Conservation (phyloP, 2,329 filamentous ascomycete species). For the Colletotrichum sp. region DNA sequence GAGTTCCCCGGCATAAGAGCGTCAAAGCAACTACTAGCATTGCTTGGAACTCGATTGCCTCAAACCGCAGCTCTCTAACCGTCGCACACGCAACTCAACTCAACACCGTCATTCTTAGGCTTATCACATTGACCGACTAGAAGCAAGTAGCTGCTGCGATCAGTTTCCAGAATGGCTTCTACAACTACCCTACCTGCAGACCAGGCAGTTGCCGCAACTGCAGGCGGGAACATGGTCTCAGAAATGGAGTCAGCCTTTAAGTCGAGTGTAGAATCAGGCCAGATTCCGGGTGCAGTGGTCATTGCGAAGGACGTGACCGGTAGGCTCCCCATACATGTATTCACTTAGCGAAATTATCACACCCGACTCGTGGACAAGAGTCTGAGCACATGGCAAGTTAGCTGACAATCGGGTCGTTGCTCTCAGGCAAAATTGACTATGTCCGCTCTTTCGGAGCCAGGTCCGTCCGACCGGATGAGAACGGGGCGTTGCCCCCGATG, state of each 20-base stretch:
- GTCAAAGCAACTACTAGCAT: neutral
- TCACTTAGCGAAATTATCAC: neutral
- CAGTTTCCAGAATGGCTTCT: neutral
- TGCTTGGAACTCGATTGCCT: neutral
- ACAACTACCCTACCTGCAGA: neutral
- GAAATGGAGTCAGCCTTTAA: neutral
- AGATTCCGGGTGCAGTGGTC: neutral
- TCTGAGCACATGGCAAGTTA: neutral
- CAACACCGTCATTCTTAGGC: neutral
- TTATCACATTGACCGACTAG: neutral
- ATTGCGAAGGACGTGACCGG: neutral
- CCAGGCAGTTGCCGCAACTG: neutral
- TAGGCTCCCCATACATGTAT: neutral
- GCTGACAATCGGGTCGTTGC: neutral
- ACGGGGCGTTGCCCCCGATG: conserved; percentile 34
- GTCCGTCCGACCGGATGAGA: neutral
- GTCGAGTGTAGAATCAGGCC: neutral
- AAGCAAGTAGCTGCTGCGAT: neutral
- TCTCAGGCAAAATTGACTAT: conserved; percentile 7
- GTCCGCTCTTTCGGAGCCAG: neutral
- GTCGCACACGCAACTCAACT: neutral
- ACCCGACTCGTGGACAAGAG: neutral
- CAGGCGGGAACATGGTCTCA: neutral
- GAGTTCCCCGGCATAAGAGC: neutral
- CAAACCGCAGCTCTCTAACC: neutral